A percentile compares a stretch with the other conserved stretches of the same genome.
Conservation (phyloP, 176 grass and related monocot species). For the Zoysia pacifica region DNA sequence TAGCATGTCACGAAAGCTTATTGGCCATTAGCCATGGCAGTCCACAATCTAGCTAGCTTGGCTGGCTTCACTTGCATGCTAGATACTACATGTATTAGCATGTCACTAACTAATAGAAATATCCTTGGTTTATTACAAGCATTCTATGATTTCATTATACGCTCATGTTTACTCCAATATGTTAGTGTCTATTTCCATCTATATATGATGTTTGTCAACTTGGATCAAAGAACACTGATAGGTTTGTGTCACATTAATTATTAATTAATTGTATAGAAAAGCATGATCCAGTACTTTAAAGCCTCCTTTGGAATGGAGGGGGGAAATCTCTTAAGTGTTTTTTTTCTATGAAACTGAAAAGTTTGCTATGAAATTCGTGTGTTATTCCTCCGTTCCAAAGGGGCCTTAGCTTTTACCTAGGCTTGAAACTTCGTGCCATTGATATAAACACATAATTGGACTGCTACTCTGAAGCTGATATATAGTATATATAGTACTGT, state of each 20-base stretch:
- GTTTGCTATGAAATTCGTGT: too few species aligned
- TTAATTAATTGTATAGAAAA: too few species aligned
- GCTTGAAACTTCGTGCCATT: too few species aligned
- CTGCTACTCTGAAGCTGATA: background rate
- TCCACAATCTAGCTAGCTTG: slow-evolving; percentile 1
- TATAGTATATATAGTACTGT: too few species aligned
- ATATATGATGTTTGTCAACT: background rate
- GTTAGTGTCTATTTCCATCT: background rate
- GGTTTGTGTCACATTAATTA: too few species aligned
- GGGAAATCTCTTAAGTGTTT: too few species aligned
- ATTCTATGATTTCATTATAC: background rate
- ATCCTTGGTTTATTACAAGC: background rate
- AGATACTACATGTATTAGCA: too few species aligned
- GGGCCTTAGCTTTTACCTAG: too few species aligned
- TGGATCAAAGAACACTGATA: background rate
- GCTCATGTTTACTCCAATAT: background rate
- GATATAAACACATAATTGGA: background rate
- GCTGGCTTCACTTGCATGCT: slow-evolving; percentile 32
- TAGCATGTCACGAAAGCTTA: slow-evolving; percentile 35
- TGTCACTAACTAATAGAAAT: background rate
- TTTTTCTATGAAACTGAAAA: too few species aligned
- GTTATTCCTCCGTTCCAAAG: background rate
- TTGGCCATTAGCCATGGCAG: slow-evolving; percentile 24
- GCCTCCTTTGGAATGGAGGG: too few species aligned
- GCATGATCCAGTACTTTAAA: too few species aligned